phyloP scores from a whole-genome alignment of 306 rosid genomes.

The Erythrophleum fordii region DNA sequence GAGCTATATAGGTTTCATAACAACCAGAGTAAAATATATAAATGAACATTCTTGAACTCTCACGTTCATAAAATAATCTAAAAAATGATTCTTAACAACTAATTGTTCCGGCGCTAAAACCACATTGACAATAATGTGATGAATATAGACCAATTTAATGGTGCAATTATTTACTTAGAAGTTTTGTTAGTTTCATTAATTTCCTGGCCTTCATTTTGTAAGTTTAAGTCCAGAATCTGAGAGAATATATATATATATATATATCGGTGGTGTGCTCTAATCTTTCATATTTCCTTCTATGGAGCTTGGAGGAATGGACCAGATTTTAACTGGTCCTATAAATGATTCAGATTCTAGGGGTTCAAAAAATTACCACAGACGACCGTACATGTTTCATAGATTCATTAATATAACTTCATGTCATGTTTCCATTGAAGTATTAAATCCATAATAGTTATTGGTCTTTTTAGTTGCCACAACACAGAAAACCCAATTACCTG shows the following conservation, averaged over 20 bases:
- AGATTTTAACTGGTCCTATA: neutral
- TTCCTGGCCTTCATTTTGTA: neutral
- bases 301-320: slow-evolving; percentile 33
- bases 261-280: neutral
- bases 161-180: neutral
- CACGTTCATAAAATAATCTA: neutral
- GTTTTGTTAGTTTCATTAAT: neutral
- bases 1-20: neutral
- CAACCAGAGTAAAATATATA: no score
- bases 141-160: neutral
- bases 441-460: neutral
- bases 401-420: slow-evolving; percentile 33
- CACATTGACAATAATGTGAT: neutral
- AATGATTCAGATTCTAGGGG: slow-evolving; percentile 18
- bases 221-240: neutral
- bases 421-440: slow-evolving; percentile 16
- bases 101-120: no score
- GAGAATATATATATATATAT: no score
- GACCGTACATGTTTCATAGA: slow-evolving; percentile 19
- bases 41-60: neutral
- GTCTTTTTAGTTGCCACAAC: slow-evolving; percentile 24
- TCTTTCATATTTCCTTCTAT: slow-evolving; percentile 7
- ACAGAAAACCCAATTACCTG: slow-evolving; percentile 29
- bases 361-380: slow-evolving; percentile 18
- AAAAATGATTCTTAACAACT: neutral